phyloP scores from a whole-genome alignment of 1,284 basidiomycete genomes.

The Meripilus lineatus region DNA sequence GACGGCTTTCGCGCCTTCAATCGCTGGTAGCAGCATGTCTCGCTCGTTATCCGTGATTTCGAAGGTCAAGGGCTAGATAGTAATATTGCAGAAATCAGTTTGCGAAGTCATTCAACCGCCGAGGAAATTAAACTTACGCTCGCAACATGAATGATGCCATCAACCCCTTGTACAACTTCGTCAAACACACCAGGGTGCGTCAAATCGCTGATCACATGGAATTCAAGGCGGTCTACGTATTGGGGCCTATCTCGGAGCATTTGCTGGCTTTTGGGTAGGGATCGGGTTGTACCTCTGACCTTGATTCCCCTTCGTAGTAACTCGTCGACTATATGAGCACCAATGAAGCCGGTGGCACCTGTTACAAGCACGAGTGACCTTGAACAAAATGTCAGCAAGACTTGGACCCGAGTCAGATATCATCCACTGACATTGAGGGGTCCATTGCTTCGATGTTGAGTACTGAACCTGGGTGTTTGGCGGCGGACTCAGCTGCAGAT shows the following conservation, averaged over 20 bases:
- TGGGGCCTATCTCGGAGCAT: constrained; percentile 5
- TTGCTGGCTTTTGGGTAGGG: constrained; percentile 8
- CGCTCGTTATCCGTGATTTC: constrained; percentile 7
- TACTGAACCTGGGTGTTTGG: too few relatives aligned
- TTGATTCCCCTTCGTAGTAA: constrained; percentile 16
- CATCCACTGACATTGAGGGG: too few relatives aligned
- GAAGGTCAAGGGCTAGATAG: constrained; percentile 12
- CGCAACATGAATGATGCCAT: constrained; percentile 21
- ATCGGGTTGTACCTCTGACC: constrained; percentile 15
- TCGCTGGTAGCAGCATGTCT: constrained; percentile 24
- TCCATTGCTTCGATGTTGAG: too few relatives aligned
- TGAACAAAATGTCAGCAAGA: too few relatives aligned
- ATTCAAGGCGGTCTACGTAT: constrained; percentile 6
- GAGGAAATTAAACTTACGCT: constrained; percentile 11
- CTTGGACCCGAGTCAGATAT: too few relatives aligned
- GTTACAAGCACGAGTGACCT: constrained; percentile 15
- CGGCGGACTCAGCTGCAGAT: too few relatives aligned
- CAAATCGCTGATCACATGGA: constrained; percentile 10
- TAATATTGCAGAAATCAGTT: too few relatives aligned
- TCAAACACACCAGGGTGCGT: constrained; percentile 33
- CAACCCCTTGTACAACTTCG: constrained; percentile 40
- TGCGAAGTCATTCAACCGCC: too few relatives aligned
- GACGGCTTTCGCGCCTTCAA: constrained; percentile 25
- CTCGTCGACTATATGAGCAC: constrained; percentile 18
- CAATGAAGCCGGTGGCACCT: too few relatives aligned